Percentiles rank a stretch among this genome's conserved stretches.
Evolutionary conservation across 1,284 basidiomycete genomes (phyloP).

Genomic region (Neolentinus lepideus): DNA sequence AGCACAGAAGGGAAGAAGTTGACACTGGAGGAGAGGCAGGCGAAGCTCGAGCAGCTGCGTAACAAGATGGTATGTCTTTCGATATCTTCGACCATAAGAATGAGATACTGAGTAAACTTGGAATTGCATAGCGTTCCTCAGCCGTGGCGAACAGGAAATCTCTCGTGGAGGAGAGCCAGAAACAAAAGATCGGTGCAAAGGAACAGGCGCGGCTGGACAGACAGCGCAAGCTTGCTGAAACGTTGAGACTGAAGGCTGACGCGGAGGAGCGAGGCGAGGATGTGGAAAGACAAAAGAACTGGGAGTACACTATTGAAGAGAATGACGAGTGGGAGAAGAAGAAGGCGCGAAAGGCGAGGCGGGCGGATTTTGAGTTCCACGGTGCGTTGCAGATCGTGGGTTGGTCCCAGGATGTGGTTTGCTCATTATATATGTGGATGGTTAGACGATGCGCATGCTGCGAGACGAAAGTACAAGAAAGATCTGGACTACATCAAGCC

Average conservation of each 20-base stretch:
- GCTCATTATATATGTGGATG: slow-evolving; percentile 6
- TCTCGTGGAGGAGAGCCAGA: slow-evolving; percentile 76
- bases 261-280: slow-evolving; percentile 83
- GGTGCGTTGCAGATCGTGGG: slow-evolving; percentile 33
- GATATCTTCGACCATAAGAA: slow-evolving; percentile 1
- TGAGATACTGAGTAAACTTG: slow-evolving; percentile 4
- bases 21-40: slow-evolving; percentile 69
- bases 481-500: slow-evolving; percentile 84
- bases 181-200: slow-evolving; percentile 64
- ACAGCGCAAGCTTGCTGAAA: slow-evolving; percentile 85
- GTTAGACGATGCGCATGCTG: slow-evolving; percentile 84
- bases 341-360: slow-evolving; percentile 62
- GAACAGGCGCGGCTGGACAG: slow-evolving; percentile 79
- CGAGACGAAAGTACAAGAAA: slow-evolving; percentile 86
- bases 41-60: slow-evolving; percentile 70
- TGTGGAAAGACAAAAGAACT: slow-evolving; percentile 76
- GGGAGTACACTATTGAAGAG: slow-evolving; percentile 93
- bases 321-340: slow-evolving; percentile 94
- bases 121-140: slow-evolving; percentile 63
- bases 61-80: slow-evolving; percentile 62
- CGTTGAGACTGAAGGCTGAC: slow-evolving; percentile 80
- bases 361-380: slow-evolving; percentile 78
- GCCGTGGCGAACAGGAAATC: slow-evolving; percentile 78
- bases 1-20: slow-evolving; percentile 16
- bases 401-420: no score